These are phyloP conservation scores for Xylaria arbuscula DNA, from an alignment of 2,329 filamentous ascomycete genomes.

Conservation along the genomic window DNA sequence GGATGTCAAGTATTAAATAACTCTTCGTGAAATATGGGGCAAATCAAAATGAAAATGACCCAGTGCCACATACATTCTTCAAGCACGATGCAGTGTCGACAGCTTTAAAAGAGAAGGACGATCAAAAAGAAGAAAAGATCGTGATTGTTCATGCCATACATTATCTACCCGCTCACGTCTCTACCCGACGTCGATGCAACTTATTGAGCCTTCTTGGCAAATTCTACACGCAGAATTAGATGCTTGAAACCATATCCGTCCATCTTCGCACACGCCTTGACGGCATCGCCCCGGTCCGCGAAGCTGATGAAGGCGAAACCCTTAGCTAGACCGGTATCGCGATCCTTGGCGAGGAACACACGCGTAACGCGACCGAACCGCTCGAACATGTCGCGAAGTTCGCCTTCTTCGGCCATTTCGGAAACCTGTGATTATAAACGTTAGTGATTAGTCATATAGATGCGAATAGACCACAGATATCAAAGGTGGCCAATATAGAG, in stretches of 20 bases:
- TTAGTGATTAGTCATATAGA: slow-evolving; percentile 1
- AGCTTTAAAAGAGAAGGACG: background rate
- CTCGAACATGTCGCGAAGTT: slow-evolving; percentile 98
- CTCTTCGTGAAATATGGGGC: too few relatives aligned
- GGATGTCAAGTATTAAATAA: too few relatives aligned
- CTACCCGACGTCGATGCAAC: background rate
- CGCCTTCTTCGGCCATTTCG: slow-evolving; percentile 95
- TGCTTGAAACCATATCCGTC: slow-evolving; percentile 94
- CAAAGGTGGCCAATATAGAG: background rate
- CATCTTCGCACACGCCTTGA: slow-evolving; percentile 95
- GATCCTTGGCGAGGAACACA: slow-evolving; percentile 97
- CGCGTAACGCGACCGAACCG: slow-evolving; percentile 95
- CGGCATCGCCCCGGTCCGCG: slow-evolving; percentile 87
- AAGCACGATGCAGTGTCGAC: slow-evolving; percentile 1
- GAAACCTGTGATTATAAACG: slow-evolving; percentile 72
- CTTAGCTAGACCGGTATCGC: slow-evolving; percentile 95
- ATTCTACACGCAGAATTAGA: slow-evolving; percentile 87
- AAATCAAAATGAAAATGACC: background rate
- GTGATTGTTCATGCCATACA: slow-evolving; percentile 26
- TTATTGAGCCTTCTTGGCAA: slow-evolving; percentile 77
- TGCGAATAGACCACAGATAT: background rate
- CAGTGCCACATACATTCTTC: background rate
- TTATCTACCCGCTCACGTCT: slow-evolving; percentile 13
- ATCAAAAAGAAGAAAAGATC: background rate
- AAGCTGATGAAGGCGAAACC: slow-evolving; percentile 99